Conservation (phyloP, 139 green algal genomes). For the Coccomyxa sp. region DNA sequence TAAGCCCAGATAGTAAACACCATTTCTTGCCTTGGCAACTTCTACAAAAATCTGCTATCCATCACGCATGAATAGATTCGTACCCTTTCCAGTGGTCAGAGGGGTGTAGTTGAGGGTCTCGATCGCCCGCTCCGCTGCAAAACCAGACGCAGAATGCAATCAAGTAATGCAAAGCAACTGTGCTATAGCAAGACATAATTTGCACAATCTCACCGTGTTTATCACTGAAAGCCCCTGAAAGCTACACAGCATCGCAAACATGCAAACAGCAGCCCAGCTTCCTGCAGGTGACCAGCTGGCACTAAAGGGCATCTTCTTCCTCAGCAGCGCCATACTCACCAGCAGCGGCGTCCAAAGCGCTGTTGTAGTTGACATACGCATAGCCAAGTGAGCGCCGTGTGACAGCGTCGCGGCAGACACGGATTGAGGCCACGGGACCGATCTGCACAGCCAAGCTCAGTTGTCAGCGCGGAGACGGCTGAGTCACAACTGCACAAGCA, state of each 20-base stretch:
- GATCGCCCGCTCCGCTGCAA: slow-evolving; percentile 74
- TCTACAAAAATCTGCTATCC: not conserved
- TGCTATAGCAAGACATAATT: too few relatives aligned
- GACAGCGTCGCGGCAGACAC: slow-evolving; percentile 89
- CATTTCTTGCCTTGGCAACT: not conserved
- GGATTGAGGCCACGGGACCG: slow-evolving; percentile 85
- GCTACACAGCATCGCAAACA: too few relatives aligned
- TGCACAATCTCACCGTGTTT: too few relatives aligned
- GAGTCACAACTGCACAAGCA: not conserved
- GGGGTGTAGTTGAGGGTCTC: slow-evolving; percentile 87
- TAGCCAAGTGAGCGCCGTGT: slow-evolving; percentile 91
- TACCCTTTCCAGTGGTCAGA: slow-evolving; percentile 26
- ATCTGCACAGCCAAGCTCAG: slow-evolving; percentile 48
- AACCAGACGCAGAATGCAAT: not conserved
- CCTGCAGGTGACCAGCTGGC: too few relatives aligned
- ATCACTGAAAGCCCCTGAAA: too few relatives aligned
- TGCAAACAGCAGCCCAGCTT: too few relatives aligned
- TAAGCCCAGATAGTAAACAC: too few relatives aligned
- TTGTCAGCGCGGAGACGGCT: not conserved
- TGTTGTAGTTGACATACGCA: slow-evolving; percentile 96
- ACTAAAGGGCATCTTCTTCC: too few relatives aligned
- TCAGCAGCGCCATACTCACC: slow-evolving; percentile 31
- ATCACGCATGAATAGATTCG: not conserved
- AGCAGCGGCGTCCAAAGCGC: slow-evolving; percentile 68
- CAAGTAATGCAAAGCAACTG: too few relatives aligned